Evolutionary conservation across 441 rosid species (phyloP).

Genomic region (Erodium trifolium): DNA sequence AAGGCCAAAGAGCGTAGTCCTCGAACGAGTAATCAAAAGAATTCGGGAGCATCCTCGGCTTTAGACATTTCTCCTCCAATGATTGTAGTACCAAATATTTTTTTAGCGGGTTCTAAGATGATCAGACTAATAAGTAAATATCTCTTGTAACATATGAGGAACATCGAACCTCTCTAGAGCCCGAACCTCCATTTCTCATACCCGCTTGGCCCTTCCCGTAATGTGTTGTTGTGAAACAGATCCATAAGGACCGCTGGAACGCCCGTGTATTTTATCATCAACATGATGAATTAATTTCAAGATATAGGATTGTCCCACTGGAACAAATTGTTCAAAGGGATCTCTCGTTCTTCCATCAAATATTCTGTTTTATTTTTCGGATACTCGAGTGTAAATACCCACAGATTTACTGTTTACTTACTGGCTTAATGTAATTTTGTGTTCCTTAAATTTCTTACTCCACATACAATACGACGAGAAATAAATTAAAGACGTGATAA

Average conservation of each 20-base stretch:
- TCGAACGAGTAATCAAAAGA: neutral
- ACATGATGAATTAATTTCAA: constrained; percentile 14
- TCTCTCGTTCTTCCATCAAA: constrained; percentile 12
- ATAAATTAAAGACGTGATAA: no score
- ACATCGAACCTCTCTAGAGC: no score
- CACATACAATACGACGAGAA: no score
- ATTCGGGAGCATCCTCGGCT: constrained; percentile 4
- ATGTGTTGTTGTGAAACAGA: no score
- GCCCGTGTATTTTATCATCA: no score
- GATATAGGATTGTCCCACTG: constrained; percentile 12
- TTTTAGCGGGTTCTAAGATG: neutral
- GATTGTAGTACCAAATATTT: constrained; percentile 4
- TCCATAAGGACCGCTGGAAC: no score
- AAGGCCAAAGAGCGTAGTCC: neutral
- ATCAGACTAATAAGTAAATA: no score
- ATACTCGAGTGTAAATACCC: neutral
- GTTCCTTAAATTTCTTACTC: no score
- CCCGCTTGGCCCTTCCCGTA: no score
- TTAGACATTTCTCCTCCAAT: constrained; percentile 8
- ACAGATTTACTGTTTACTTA: no score
- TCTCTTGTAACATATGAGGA: no score
- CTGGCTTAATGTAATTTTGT: neutral
- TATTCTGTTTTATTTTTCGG: constrained; percentile 16
- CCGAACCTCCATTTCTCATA: no score
- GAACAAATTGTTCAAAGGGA: constrained; percentile 13